Conservation (phyloP, 495 filamentous ascomycete genomes). For the Aspergillus sclerotiicarbonarius region DNA sequence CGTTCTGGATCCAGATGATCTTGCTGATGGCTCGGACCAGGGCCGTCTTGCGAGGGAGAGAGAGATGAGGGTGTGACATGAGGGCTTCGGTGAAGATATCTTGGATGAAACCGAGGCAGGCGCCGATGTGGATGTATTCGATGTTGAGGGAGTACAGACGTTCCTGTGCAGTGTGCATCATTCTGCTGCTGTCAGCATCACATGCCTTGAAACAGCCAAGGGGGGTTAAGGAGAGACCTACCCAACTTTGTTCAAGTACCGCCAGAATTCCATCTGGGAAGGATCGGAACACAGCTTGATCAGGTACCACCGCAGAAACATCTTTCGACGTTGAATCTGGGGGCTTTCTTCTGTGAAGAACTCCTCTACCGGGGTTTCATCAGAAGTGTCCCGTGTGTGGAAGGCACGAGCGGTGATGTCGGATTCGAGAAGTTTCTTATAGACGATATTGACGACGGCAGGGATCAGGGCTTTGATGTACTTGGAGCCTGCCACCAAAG, state of each 20-base stretch:
- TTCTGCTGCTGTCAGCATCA: slow-evolving; percentile 31
- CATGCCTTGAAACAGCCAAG: background rate
- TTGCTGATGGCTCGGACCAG: slow-evolving; percentile 63
- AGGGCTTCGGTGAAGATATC: slow-evolving; percentile 74
- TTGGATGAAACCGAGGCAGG: slow-evolving; percentile 65
- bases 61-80: slow-evolving; percentile 63
- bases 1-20: slow-evolving; percentile 73
- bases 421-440: slow-evolving; percentile 68
- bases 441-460: slow-evolving; percentile 67
- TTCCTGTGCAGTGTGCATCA: slow-evolving; percentile 69
- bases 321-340: slow-evolving; percentile 71
- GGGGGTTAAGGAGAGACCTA: slow-evolving; percentile 17
- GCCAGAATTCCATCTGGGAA: slow-evolving; percentile 70
- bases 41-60: slow-evolving; percentile 61
- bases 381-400: slow-evolving; percentile 62
- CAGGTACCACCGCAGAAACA: slow-evolving; percentile 71
- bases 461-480: slow-evolving; percentile 75
- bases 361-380: slow-evolving; percentile 60
- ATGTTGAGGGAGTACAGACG: slow-evolving; percentile 65
- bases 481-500: slow-evolving; percentile 60
- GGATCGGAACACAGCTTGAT: slow-evolving; percentile 69
- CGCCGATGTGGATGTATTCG: slow-evolving; percentile 74
- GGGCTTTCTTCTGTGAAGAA: slow-evolving; percentile 61
- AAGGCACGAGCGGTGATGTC: slow-evolving; percentile 75
- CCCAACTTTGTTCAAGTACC: slow-evolving; percentile 77